phyloP scores from a whole-genome alignment of 768 basidiomycete genomes.

The Hygrocybe coccinea region DNA sequence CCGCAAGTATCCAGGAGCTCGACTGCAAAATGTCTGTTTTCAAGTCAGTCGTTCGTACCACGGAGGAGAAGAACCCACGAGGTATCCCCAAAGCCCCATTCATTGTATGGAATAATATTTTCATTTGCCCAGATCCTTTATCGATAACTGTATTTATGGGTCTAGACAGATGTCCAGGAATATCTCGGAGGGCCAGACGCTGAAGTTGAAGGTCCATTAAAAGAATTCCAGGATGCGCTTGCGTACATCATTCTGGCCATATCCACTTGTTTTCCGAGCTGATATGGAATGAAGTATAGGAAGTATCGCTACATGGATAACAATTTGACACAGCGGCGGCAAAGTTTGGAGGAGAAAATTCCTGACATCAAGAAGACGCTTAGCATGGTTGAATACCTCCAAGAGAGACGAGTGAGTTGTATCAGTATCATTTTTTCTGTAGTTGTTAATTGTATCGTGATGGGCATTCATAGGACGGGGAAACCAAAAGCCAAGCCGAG shows the following conservation, averaged over 20 bases:
- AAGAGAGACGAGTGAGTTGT: conserved; percentile 58
- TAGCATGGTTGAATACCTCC: conserved; percentile 79
- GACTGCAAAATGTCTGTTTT: background rate
- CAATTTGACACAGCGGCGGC: conserved; percentile 71
- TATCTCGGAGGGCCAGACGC: conserved; percentile 77
- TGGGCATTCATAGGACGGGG: conserved; percentile 49
- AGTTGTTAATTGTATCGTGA: background rate
- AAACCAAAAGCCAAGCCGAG: conserved; percentile 38
- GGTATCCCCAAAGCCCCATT: conserved; percentile 96
- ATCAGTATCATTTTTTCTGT: background rate
- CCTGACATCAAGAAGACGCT: conserved; percentile 94
- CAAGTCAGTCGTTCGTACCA: background rate
- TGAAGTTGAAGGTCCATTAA: conserved; percentile 72
- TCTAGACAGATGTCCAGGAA: conserved; percentile 79
- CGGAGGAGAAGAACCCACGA: conserved; percentile 56
- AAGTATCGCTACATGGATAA: conserved; percentile 99
- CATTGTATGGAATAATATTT: conserved; percentile 54
- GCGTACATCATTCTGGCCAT: conserved; percentile 58
- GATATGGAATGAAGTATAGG: conserved; percentile 49
- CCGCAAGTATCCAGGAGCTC: background rate
- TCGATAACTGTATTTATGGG: background rate
- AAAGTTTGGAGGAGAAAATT: conserved; percentile 86
- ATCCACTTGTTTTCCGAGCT: conserved; percentile 11
- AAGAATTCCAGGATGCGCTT: conserved; percentile 84
- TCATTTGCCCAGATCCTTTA: background rate